A percentile compares a stretch with the other conserved stretches of the same genome.
phyloP scores from a whole-genome alignment of 2,329 filamentous ascomycete species.

The Periconia sp. region DNA sequence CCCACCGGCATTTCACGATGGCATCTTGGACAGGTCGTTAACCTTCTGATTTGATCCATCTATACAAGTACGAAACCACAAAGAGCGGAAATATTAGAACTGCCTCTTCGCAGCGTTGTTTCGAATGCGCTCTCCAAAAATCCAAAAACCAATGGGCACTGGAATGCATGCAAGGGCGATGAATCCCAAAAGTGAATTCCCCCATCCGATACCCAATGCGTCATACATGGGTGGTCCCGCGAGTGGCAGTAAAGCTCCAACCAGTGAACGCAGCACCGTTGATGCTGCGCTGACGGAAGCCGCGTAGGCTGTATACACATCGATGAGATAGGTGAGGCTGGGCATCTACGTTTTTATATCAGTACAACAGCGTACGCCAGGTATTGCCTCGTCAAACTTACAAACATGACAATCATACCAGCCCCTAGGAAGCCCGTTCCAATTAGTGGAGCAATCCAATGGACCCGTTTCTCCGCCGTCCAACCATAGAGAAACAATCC shows the following conservation, averaged over 20 bases:
- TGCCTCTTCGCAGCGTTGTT: neutral
- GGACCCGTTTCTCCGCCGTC: constrained; percentile 53
- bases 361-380: neutral
- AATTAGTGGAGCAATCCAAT: constrained; percentile 54
- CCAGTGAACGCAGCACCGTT: constrained; percentile 17
- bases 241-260: constrained; percentile 24
- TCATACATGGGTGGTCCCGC: constrained; percentile 20
- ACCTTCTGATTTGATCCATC: too few relatives aligned
- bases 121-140: constrained; percentile 55
- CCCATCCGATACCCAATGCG: constrained; percentile 28
- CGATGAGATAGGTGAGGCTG: constrained; percentile 36
- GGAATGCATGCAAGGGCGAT: constrained; percentile 67
- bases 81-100: neutral
- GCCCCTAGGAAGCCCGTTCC: constrained; percentile 14
- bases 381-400: neutral
- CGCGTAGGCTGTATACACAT: constrained; percentile 31
- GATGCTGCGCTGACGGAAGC: constrained; percentile 41
- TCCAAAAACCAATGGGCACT: constrained; percentile 71
- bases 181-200: constrained; percentile 63
- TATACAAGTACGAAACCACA: neutral
- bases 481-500: constrained; percentile 54
- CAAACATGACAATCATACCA: neutral
- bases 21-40: too few relatives aligned
- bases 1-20: too few relatives aligned
- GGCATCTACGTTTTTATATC: constrained; percentile 14